phyloP scores from a whole-genome alignment of 2,329 filamentous ascomycete species.

The Apiospora arundinis region DNA sequence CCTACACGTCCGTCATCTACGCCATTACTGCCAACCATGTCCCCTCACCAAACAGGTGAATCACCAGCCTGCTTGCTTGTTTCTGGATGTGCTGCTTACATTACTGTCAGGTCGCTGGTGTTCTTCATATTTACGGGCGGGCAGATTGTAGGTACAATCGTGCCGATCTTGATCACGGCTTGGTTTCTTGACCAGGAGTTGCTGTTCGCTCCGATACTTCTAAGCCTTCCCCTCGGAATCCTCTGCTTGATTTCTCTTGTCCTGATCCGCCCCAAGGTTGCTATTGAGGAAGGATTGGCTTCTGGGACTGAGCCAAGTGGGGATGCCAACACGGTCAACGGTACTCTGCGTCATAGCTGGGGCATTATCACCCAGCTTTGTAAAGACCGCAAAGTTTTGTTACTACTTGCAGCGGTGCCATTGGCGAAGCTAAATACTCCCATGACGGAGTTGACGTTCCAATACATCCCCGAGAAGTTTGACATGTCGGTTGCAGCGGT shows the following conservation, averaged over 20 bases:
- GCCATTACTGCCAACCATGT: not conserved
- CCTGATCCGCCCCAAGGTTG: not conserved
- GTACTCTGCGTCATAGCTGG: not conserved
- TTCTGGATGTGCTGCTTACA: not conserved
- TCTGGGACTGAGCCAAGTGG: not conserved
- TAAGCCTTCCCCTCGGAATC: not conserved
- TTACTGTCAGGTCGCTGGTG: not conserved
- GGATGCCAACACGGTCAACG: not conserved
- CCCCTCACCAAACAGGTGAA: not conserved
- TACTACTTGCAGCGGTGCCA: not conserved
- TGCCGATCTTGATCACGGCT: not conserved
- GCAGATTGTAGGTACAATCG: not conserved
- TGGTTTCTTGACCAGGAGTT: conserved; percentile 4
- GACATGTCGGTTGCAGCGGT: conserved; percentile 1
- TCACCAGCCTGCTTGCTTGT: not conserved
- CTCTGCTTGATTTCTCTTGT: not conserved
- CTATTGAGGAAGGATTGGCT: not conserved
- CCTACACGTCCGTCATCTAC: not conserved
- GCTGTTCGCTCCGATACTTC: not conserved
- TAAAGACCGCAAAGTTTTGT: not conserved
- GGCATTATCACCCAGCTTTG: not conserved
- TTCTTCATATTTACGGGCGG: conserved; percentile 14
- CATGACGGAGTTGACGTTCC: not conserved
- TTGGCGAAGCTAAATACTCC: conserved; percentile 5
- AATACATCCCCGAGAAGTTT: conserved; percentile 14